These are phyloP conservation scores for Suillus alpinus DNA, from an alignment of 768 basidiomycete species.

Conservation along the genomic window DNA sequence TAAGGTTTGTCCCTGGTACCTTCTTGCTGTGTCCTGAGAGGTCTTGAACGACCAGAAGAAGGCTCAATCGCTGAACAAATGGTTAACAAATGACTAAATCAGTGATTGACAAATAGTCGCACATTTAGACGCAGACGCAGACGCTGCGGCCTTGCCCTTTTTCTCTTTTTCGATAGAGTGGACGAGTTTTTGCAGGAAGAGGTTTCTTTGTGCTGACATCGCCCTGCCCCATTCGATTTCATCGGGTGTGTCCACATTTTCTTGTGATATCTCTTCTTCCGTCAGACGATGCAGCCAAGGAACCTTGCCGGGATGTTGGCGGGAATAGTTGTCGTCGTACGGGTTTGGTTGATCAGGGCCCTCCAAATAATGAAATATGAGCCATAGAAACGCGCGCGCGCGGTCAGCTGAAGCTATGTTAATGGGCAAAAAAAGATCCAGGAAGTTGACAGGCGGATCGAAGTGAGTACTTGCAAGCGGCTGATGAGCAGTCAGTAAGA, in stretches of 20 bases:
- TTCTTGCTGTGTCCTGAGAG: slow-evolving; percentile 21
- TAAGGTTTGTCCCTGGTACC: slow-evolving; percentile 30
- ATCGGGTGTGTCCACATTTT: slow-evolving; percentile 77
- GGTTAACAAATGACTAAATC: background rate
- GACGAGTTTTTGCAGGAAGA: slow-evolving; percentile 70
- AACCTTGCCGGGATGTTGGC: slow-evolving; percentile 56
- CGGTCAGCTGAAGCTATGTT: slow-evolving; percentile 69
- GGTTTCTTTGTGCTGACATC: slow-evolving; percentile 71
- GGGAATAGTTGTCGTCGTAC: slow-evolving; percentile 67
- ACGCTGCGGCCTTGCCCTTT: slow-evolving; percentile 39
- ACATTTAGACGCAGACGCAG: slow-evolving; percentile 29
- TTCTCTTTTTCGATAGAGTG: slow-evolving; percentile 51
- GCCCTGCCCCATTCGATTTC: slow-evolving; percentile 75
- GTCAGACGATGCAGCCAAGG: slow-evolving; percentile 58
- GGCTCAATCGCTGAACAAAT: slow-evolving; percentile 20
- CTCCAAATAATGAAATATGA: slow-evolving; percentile 81
- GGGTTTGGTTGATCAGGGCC: slow-evolving; percentile 62
- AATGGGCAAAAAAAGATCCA: slow-evolving; percentile 83
- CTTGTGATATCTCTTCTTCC: slow-evolving; percentile 50
- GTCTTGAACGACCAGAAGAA: slow-evolving; percentile 24
- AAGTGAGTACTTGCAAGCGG: slow-evolving; percentile 69
- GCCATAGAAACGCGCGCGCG: slow-evolving; percentile 79
- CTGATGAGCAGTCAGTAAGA: slow-evolving; percentile 29
- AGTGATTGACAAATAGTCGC: slow-evolving; percentile 15
- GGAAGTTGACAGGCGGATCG: slow-evolving; percentile 68